Percentiles rank a stretch among this genome's conserved stretches.
phyloP scores from a whole-genome alignment of 331 rosid species.

The Pyracantha coccinea region DNA sequence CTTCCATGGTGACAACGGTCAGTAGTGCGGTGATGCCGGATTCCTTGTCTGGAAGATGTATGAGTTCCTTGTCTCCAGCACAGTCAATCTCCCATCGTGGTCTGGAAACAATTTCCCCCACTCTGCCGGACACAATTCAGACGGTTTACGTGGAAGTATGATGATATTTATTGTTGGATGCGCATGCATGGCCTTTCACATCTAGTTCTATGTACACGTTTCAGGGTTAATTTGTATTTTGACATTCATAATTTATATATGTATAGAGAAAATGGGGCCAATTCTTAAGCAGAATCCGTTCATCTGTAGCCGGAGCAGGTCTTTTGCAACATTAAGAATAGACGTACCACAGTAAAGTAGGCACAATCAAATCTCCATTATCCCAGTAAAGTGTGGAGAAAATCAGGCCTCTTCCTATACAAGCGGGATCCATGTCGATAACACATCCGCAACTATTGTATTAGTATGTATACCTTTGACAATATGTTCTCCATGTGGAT shows the following conservation, averaged over 20 bases:
- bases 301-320: neutral
- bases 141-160: neutral
- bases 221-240: neutral
- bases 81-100: neutral
- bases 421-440: neutral
- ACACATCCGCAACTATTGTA: neutral
- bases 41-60: neutral
- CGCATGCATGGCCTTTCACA: neutral
- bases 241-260: neutral
- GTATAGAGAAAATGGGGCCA: neutral
- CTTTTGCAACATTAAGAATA: neutral
- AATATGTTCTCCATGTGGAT: neutral
- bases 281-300: neutral
- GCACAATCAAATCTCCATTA: neutral
- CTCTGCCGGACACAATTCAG: neutral
- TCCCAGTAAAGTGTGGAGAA: neutral
- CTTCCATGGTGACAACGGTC: neutral
- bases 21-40: neutral
- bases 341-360: neutral
- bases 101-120: neutral
- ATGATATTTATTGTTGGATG: neutral
- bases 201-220: neutral
- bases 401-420: neutral
- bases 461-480: neutral
- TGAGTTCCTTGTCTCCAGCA: neutral